Evolutionary conservation across 1,139 yeast genomes (phyloP).

Genomic region (Taphrina pruni): DNA sequence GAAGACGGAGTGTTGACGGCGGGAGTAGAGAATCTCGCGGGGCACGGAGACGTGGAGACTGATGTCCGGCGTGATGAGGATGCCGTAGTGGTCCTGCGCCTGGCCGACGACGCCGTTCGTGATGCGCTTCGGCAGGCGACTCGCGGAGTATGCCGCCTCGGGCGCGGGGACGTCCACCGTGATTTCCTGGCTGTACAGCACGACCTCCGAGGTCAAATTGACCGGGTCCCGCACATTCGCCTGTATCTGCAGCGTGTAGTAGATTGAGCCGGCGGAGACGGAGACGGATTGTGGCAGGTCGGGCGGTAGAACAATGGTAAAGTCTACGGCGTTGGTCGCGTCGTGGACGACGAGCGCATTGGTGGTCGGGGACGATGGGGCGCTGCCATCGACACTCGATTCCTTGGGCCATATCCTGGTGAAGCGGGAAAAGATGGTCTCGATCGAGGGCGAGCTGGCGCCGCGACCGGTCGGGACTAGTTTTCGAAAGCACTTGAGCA

Average conservation of each 20-base stretch:
- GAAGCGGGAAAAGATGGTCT: slow-evolving; percentile 28
- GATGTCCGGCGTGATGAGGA: slow-evolving; percentile 85
- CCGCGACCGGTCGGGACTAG: slow-evolving; percentile 18
- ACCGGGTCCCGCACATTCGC: slow-evolving; percentile 15
- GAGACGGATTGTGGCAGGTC: slow-evolving; percentile 36
- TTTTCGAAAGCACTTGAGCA: slow-evolving; percentile 39
- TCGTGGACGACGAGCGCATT: slow-evolving; percentile 28
- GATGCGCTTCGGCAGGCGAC: slow-evolving; percentile 33
- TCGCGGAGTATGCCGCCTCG: slow-evolving; percentile 33
- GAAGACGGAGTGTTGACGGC: slow-evolving; percentile 27
- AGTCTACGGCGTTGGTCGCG: slow-evolving; percentile 21
- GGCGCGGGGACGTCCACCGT: slow-evolving; percentile 35
- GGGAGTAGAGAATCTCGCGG: slow-evolving; percentile 31
- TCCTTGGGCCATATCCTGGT: slow-evolving; percentile 33
- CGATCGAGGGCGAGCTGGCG: slow-evolving; percentile 25
- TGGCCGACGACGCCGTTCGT: slow-evolving; percentile 34
- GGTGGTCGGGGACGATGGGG: slow-evolving; percentile 8
- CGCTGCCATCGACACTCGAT: slow-evolving; percentile 1
- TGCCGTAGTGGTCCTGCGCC: slow-evolving; percentile 62
- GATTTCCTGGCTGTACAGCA: slow-evolving; percentile 29
- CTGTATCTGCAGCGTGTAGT: slow-evolving; percentile 37
- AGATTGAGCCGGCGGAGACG: slow-evolving; percentile 31
- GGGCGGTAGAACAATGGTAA: slow-evolving; percentile 20
- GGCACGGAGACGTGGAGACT: slow-evolving; percentile 40
- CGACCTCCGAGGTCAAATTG: slow-evolving; percentile 11